Conservation (phyloP, 2,329 filamentous ascomycete genomes). For the Stachybotrys echinatus region DNA sequence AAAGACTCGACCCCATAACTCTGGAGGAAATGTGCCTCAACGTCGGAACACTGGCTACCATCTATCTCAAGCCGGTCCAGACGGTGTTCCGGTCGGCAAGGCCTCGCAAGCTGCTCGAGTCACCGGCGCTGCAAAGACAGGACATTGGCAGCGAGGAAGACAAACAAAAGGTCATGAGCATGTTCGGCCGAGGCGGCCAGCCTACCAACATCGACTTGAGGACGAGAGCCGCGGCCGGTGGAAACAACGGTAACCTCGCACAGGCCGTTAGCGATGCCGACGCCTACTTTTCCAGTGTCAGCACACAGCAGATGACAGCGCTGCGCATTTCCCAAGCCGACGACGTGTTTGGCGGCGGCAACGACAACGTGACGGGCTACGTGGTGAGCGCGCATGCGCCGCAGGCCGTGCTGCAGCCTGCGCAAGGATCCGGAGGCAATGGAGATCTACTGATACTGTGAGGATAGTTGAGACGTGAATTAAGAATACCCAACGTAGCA, state of each 20-base stretch:
- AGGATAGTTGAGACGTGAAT: conserved; percentile 7
- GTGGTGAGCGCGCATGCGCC: conserved; percentile 80
- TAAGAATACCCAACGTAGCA: not conserved
- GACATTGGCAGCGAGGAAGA: conserved; percentile 49
- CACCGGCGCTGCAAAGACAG: conserved; percentile 77
- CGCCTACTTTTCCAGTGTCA: conserved; percentile 80
- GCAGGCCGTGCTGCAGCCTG: conserved; percentile 68
- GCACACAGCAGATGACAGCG: conserved; percentile 65
- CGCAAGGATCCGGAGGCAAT: conserved; percentile 58
- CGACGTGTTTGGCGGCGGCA: conserved; percentile 55
- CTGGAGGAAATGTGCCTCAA: conserved; percentile 97
- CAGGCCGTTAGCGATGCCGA: conserved; percentile 81
- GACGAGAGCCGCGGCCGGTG: conserved; percentile 20
- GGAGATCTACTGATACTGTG: conserved; percentile 67
- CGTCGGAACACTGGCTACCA: conserved; percentile 91
- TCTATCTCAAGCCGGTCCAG: conserved; percentile 96
- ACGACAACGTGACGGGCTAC: conserved; percentile 49
- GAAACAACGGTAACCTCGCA: conserved; percentile 46
- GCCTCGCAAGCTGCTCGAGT: conserved; percentile 72
- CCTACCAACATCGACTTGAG: conserved; percentile 44
- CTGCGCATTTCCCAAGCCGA: conserved; percentile 64
- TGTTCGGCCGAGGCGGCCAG: conserved; percentile 49
- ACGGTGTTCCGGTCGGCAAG: conserved; percentile 91
- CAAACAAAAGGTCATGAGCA: conserved; percentile 54
- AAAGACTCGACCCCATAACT: conserved; percentile 85